Base-by-base conservation (phyloP, 805 yeast species). In the Pachysolen tannophilus region DNA sequence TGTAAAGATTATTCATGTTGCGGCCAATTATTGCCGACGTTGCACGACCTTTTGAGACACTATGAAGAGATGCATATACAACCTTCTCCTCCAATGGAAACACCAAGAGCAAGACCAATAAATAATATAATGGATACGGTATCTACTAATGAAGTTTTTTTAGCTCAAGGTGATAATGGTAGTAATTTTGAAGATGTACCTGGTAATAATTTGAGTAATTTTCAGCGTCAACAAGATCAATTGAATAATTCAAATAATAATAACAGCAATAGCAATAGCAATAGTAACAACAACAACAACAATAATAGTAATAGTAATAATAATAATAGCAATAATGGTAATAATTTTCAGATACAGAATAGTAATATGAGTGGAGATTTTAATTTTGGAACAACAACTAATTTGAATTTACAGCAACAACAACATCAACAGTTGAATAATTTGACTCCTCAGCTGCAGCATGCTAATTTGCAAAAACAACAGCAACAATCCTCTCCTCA, bases 1-100 rank as follows among this genome's bases (percentile, higher is more conserved):
- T 92, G 98, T 59, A 84, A 83, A 57, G 98, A 92, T 63, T 92
- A 92, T 60, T 77, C 86, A 34, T 92, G 98, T 61, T 92, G 98
- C 63, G 98, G 97, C 20, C 82, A 83, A 53, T 65, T 81, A 28
- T 69, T 92, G 42, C 97, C 97, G 21, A 88, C 95, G 9, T 65
- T 92, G 44, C 98, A 92, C 56, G 98, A 92, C 55, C 66, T 92
- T 42, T 67, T 92, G 43, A 76, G 92, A 48, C 98, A 92, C 57
- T 92, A 92, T 56, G 98, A 92, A 55, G 97, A 92, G 58, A 86
- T 92, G 31, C 98, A 92, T 60, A 88, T 92, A 39, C 64, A 65
- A 43, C 67, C 70, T 26, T 69, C 72, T 28, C 74, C 73, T 3
- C 73, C 54, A 8, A 38, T 51, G 20, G 58, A 73, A 26, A 48